Percentiles rank a stretch among this genome's conserved stretches.
phyloP scores from a whole-genome alignment of 306 rosid genomes.

The Sechiopsis laciniata region DNA sequence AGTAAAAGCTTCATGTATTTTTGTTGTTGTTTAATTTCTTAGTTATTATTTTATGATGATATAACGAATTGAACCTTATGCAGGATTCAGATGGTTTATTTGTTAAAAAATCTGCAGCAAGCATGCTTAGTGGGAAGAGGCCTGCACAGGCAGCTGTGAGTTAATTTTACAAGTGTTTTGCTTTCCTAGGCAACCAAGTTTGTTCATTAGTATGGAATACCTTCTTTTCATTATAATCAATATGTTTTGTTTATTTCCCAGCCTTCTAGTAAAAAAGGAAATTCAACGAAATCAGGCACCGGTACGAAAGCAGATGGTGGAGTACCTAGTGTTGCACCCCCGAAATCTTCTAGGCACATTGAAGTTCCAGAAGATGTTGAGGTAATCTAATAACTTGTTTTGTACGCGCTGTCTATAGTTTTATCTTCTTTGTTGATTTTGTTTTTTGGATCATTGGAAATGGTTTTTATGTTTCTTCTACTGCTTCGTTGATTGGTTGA shows the following conservation, averaged over 20 bases:
- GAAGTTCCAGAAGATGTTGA: constrained; percentile 86
- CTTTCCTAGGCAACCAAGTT: background rate
- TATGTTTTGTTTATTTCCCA: constrained; percentile 29
- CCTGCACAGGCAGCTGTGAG: constrained; percentile 83
- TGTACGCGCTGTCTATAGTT: too few relatives aligned
- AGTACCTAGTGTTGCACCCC: constrained; percentile 42
- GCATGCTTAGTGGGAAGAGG: constrained; percentile 99
- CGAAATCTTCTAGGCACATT: constrained; percentile 48
- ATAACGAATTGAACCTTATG: constrained; percentile 21
- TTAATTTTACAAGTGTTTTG: constrained; percentile 20
- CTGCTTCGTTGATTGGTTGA: background rate
- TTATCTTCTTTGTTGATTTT: background rate
- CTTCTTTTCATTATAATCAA: constrained; percentile 15
- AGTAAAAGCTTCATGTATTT: background rate
- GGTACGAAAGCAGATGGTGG: constrained; percentile 60
- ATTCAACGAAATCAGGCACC: constrained; percentile 46
- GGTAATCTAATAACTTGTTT: constrained; percentile 46
- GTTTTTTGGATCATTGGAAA: background rate
- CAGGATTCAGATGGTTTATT: constrained; percentile 62
- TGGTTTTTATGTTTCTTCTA: background rate
- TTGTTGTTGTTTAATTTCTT: background rate
- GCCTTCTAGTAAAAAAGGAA: constrained; percentile 69
- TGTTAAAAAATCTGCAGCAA: constrained; percentile 84
- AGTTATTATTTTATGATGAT: background rate
- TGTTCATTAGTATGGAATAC: background rate